Evolutionary conservation across 2,329 filamentous ascomycete species (phyloP), one percentile per base, ranked within the genome.

Genomic region (Sclerotinia nivalis): DNA sequence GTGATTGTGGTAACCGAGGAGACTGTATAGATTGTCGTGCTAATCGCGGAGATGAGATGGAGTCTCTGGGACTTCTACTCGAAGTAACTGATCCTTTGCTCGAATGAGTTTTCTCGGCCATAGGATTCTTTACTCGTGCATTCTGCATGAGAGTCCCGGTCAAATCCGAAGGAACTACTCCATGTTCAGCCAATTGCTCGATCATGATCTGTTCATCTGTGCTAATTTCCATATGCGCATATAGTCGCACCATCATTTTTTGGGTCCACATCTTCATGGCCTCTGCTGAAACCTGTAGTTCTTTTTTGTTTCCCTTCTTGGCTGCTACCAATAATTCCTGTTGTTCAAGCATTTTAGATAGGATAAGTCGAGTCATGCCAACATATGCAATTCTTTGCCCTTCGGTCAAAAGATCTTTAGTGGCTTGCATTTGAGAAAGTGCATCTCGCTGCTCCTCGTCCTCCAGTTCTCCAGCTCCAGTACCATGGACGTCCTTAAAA

Each of bases 311-410:
- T 55, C 84, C 86, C 76, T 86, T 92, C 2, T 86, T 81, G 8
- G 74, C 66, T 37, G 59, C 40, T 71, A 89, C 86, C 52, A 94
- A 79, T 15, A 81, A 80, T 69, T 93, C 88, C 68, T 90, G 79
- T 45, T 92, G 89, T 72, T 87, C 87, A 66, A 90, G 83, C 89
- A 99, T 93, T 71, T 88, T 85, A 62, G 90, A 89, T 73, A 98
- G 89, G 66, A 93, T 89, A 49, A 99, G 80, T 66, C 94, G 88
- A 43, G 93, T 92, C 69, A 97, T 85, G 18, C 96, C 96, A 43
- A 99, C 96, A 79, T 99, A 99, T 7, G 96, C 96, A 74, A 99
- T 93, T 75, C 93, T 89, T 81, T 99, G 96, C 18, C 94, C 93
- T 79, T 99, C 96, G 2, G 95, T 99, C 68, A 99, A 84, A 22